A percentile compares a stretch with the other conserved stretches of the same genome.
Evolutionary conservation across 495 filamentous ascomycete species (phyloP).

Genomic region (Terfezia claveryi): DNA sequence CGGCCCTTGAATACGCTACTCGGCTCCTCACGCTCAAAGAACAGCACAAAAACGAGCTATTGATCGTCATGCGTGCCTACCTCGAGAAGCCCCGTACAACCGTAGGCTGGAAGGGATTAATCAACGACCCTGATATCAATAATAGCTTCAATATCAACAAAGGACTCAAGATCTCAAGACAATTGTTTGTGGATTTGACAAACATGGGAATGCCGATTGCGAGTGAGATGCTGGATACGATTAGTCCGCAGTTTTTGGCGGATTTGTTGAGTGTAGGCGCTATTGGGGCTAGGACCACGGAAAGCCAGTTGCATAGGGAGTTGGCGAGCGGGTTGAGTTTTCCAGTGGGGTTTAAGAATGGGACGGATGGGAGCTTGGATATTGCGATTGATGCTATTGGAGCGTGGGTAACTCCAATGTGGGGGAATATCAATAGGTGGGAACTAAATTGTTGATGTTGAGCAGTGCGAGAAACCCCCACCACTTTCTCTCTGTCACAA

Average conservation of each 20-base stretch:
- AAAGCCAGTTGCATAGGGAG: conserved; percentile 87
- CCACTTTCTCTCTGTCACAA: conserved; percentile 96
- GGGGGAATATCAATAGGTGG: too few relatives aligned
- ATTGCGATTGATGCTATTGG: conserved; percentile 95
- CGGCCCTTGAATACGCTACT: conserved; percentile 86
- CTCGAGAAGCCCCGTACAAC: conserved; percentile 97
- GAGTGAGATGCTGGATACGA: conserved; percentile 96
- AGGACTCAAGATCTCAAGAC: conserved; percentile 63
- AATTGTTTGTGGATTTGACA: conserved; percentile 89
- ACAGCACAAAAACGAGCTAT: conserved; percentile 70
- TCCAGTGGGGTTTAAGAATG: conserved; percentile 99
- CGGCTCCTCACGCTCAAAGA: conserved; percentile 59
- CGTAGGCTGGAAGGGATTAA: conserved; percentile 96
- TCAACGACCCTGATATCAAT: conserved; percentile 98
- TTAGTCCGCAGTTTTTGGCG: conserved; percentile 94
- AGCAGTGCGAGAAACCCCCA: conserved; percentile 57
- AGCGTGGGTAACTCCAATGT: conserved; percentile 23
- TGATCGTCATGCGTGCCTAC: conserved; percentile 96
- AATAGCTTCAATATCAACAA: conserved; percentile 99
- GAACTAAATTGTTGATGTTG: not conserved
- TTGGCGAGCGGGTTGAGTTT: conserved; percentile 84
- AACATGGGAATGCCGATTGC: conserved; percentile 93
- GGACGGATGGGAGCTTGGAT: conserved; percentile 75
- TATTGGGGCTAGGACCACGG: conserved; percentile 85
- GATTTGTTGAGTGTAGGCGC: conserved; percentile 82